Evolutionary conservation across 306 rosid species (phyloP).

Genomic region (Prunus mira): DNA sequence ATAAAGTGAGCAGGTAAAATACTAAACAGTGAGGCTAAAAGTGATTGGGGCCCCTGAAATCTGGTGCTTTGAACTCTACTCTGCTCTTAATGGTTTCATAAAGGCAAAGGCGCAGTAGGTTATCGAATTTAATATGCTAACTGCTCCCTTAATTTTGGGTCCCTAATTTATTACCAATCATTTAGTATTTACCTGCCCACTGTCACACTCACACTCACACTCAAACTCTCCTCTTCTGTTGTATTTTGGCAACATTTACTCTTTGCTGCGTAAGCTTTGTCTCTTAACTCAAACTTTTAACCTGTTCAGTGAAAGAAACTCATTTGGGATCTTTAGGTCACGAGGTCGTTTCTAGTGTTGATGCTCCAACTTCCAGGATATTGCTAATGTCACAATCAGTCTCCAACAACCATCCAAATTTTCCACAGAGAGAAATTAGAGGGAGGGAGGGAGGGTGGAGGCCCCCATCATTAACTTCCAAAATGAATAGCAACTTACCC

Average conservation of each 20-base stretch:
- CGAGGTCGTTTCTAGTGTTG: not conserved
- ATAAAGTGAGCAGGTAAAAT: constrained; percentile 26
- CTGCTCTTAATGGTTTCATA: not conserved
- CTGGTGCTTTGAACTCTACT: not conserved
- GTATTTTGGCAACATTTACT: too few species aligned
- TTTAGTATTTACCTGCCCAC: constrained; percentile 20
- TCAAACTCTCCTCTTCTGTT: too few species aligned
- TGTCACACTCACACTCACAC: not conserved
- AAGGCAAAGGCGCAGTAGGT: constrained; percentile 42
- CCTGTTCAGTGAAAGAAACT: not conserved
- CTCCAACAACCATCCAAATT: constrained; percentile 44
- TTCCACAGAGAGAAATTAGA: constrained; percentile 7
- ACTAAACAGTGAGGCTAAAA: constrained; percentile 13
- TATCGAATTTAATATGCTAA: constrained; percentile 50
- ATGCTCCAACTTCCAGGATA: constrained; percentile 7
- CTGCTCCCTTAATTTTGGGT: constrained; percentile 32
- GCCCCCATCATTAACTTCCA: not conserved
- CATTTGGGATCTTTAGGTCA: not conserved
- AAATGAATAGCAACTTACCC: constrained; percentile 25
- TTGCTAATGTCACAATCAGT: constrained; percentile 38
- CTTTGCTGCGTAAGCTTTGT: too few species aligned
- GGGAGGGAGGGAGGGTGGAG: not conserved
- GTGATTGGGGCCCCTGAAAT: constrained; percentile 7
- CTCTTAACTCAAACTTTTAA: not conserved
- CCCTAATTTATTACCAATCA: constrained; percentile 6